Base-by-base conservation (phyloP, 176 grass and related monocot genomes). In the Sorghum bicolor region DNA sequence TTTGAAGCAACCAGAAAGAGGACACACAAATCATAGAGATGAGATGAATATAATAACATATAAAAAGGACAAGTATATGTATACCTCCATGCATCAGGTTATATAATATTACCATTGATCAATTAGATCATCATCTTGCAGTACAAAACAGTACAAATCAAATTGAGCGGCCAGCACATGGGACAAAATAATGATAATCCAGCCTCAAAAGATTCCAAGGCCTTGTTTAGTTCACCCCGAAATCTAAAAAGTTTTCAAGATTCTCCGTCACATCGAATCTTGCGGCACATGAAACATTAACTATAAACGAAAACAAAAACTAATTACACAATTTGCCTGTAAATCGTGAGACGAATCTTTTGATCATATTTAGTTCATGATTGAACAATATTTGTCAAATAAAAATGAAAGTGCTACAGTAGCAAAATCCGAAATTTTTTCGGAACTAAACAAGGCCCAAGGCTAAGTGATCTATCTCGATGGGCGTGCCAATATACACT, bases 181-280 rank as follows among this genome's bases (percentile, higher is more conserved):
- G 76, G 68, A 80, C 77, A 86, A 74, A 37, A 64, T 47, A 30
- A 77, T n/a, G 12, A 55, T 55, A 32, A 81, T 13, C 33, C 14
- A 33, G 14, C 20, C 6, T 16, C 15, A 30, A 50, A 22, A 87
- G 39, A 63, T 77, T 71, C n/a, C 78, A 26, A 26, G 41, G 6
- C 26, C n/a, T n/a, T n/a, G n/a, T n/a, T n/a, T n/a, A n/a, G n/a
- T n/a, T n/a, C n/a, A n/a, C n/a, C n/a, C n/a, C n/a, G n/a, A n/a
- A n/a, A n/a, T n/a, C n/a, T n/a, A n/a, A n/a, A n/a, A n/a, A n/a
- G n/a, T n/a, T n/a, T n/a, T n/a, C n/a, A n/a, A n/a, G n/a, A n/a
- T n/a, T n/a, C n/a, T n/a, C n/a, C n/a, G n/a, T n/a, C n/a, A n/a
- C n/a, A n/a, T n/a, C n/a, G n/a, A n/a, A n/a, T n/a, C n/a, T n/a